Evolutionary conservation across 2,329 filamentous ascomycete genomes (phyloP).

Genomic region (Aspergillus fumigatiaffinis): DNA sequence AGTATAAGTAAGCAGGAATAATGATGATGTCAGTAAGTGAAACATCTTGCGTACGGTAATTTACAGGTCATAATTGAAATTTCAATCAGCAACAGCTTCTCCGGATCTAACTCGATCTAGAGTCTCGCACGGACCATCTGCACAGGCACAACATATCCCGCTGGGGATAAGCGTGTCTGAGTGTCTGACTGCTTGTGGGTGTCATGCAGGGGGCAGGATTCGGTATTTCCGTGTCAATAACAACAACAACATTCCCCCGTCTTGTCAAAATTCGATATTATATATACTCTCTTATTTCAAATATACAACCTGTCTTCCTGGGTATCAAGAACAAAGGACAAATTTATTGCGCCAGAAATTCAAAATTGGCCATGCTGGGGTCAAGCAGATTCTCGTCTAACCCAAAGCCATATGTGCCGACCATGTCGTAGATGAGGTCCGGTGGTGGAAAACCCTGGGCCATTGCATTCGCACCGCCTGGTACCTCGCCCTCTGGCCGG

Average conservation of each 20-base stretch:
- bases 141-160: background rate
- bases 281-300: background rate
- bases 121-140: background rate
- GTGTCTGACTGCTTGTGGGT: background rate
- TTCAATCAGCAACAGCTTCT: background rate
- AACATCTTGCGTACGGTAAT: background rate
- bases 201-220: background rate
- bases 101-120: background rate
- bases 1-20: background rate
- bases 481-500: slow-evolving; percentile 25
- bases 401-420: slow-evolving; percentile 42
- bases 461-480: slow-evolving; percentile 40
- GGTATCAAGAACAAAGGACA: background rate
- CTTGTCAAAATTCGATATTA: background rate
- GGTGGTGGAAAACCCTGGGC: slow-evolving; percentile 39
- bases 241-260: background rate
- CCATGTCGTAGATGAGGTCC: slow-evolving; percentile 42
- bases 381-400: slow-evolving; percentile 40
- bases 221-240: background rate
- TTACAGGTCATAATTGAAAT: background rate
- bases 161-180: background rate
- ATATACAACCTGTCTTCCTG: background rate
- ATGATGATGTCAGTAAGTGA: background rate
- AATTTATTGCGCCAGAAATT: slow-evolving; percentile 32
- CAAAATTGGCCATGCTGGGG: slow-evolving; percentile 40